A percentile compares a stretch with the other conserved stretches of the same genome.
These are phyloP conservation scores for Fusarium illudens DNA, from an alignment of 2,329 filamentous ascomycete genomes.

Conservation along the genomic window DNA sequence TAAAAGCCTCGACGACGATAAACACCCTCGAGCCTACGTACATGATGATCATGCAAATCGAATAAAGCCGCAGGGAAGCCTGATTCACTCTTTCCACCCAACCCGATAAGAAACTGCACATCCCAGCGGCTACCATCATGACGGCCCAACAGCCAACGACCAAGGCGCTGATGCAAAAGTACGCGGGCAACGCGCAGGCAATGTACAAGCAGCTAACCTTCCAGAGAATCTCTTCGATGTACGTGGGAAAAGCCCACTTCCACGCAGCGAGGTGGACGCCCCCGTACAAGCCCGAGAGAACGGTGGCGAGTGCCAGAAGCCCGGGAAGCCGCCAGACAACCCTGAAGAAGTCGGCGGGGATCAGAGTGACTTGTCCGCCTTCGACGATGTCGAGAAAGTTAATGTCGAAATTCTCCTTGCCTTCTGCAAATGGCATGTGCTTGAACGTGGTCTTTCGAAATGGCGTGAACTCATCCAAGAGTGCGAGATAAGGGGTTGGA, in stretches of 20 bases:
- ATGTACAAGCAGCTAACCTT: background rate
- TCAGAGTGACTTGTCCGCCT: background rate
- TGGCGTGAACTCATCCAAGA: background rate
- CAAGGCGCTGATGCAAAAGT: background rate
- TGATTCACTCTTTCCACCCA: no score
- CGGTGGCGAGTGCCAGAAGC: background rate
- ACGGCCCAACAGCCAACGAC: no score
- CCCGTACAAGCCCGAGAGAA: background rate
- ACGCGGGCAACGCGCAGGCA: background rate
- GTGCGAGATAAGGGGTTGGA: background rate
- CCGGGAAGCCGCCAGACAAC: background rate
- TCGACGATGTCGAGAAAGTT: background rate
- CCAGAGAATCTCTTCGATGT: background rate
- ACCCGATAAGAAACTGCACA: no score
- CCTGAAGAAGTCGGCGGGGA: background rate
- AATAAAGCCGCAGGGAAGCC: no score
- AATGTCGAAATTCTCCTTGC: background rate
- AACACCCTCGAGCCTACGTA: background rate
- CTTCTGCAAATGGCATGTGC: background rate
- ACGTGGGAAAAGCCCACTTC: background rate
- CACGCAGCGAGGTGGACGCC: background rate
- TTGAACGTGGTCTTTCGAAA: background rate
- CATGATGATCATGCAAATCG: background rate
- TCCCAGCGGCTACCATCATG: no score
- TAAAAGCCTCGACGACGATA: slow-evolving; percentile 1